Evolutionary conservation across 768 basidiomycete genomes (phyloP).

Genomic region (Amanita rubescens): DNA sequence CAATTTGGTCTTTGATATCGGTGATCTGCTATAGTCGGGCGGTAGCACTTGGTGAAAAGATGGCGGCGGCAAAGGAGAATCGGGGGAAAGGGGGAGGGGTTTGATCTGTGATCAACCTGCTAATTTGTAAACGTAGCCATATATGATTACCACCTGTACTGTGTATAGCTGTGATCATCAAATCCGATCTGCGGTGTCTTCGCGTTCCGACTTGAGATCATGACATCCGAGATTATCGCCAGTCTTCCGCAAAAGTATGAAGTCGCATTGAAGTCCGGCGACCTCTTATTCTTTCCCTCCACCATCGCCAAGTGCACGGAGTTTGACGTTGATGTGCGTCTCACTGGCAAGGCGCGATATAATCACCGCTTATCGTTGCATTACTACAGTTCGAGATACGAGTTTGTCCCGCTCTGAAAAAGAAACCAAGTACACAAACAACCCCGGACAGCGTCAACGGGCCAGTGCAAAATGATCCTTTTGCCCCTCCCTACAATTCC

Average conservation of each 20-base stretch:
- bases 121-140: neutral
- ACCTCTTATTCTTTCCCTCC: slow-evolving; percentile 77
- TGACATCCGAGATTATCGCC: slow-evolving; percentile 44
- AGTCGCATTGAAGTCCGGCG: slow-evolving; percentile 52
- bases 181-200: neutral
- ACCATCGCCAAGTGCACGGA: slow-evolving; percentile 54
- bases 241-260: slow-evolving; percentile 48
- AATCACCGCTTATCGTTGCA: neutral
- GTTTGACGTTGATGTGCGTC: slow-evolving; percentile 51
- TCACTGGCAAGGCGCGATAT: neutral
- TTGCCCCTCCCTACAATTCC: slow-evolving; percentile 78
- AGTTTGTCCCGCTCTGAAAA: slow-evolving; percentile 76
- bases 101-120: slow-evolving; percentile 25
- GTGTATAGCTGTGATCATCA: neutral
- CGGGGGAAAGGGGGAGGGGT: slow-evolving; percentile 51
- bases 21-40: slow-evolving; percentile 61
- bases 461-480: slow-evolving; percentile 41
- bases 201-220: neutral
- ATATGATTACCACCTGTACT: neutral
- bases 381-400: slow-evolving; percentile 71
- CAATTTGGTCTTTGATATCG: slow-evolving; percentile 74
- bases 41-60: slow-evolving; percentile 57
- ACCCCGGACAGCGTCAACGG: neutral
- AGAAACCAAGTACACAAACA: slow-evolving; percentile 49
- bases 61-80: slow-evolving; percentile 58